Conservation (phyloP, 2,329 filamentous ascomycete genomes). For the Penicillium hesseltinei region DNA sequence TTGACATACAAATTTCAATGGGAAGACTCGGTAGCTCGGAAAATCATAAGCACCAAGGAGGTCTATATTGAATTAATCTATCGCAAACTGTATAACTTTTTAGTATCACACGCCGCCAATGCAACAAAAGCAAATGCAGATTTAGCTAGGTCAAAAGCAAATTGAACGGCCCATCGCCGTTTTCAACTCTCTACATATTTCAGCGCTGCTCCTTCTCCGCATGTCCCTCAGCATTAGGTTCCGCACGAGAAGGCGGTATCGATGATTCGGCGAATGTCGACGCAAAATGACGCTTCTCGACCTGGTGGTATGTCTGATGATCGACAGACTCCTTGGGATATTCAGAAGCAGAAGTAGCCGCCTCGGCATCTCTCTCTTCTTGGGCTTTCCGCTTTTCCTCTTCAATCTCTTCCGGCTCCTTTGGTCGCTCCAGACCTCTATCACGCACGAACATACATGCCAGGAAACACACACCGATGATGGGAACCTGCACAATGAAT, state of each 20-base stretch:
- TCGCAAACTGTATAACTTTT: not conserved
- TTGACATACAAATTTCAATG: not conserved
- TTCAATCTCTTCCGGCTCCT: slow-evolving; percentile 31
- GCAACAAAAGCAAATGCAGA: slow-evolving; percentile 4
- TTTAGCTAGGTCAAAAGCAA: not conserved
- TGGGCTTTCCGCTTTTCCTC: slow-evolving; percentile 31
- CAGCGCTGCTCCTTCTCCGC: slow-evolving; percentile 1
- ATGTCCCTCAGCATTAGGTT: not conserved
- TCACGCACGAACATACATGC: slow-evolving; percentile 54
- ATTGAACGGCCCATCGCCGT: not conserved
- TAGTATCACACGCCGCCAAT: slow-evolving; percentile 14
- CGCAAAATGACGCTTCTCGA: slow-evolving; percentile 14
- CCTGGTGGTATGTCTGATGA: not conserved
- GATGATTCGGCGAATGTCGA: slow-evolving; percentile 17
- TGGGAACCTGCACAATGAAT: slow-evolving; percentile 56
- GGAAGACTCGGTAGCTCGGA: not conserved
- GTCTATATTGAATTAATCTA: not conserved
- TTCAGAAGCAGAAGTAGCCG: slow-evolving; percentile 6
- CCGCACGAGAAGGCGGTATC: slow-evolving; percentile 12
- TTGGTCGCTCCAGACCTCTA: slow-evolving; percentile 44
- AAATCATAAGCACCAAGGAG: not conserved
- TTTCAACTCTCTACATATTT: not conserved
- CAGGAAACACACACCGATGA: slow-evolving; percentile 53
- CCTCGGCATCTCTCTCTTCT: slow-evolving; percentile 22
- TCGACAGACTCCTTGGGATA: slow-evolving; percentile 1